A percentile compares a stretch with the other conserved stretches of the same genome.
These are phyloP conservation scores for Ensete ventricosum DNA, from an alignment of 176 grass and related monocot genomes.

Conservation along the genomic window DNA sequence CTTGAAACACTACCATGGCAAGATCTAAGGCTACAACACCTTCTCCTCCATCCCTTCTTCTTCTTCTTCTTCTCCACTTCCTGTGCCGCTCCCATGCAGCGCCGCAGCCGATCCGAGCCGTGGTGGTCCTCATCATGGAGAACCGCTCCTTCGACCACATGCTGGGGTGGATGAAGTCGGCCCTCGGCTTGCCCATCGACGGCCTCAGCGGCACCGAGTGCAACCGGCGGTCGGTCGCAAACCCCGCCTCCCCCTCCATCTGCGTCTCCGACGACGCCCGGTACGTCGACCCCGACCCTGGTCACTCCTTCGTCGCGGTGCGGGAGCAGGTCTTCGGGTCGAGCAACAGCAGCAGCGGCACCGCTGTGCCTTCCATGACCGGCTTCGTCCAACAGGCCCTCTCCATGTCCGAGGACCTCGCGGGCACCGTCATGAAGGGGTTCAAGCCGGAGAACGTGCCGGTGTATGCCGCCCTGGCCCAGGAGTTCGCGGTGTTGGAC, in stretches of 20 bases:
- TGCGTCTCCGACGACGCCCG: conserved; percentile 8
- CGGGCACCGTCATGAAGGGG: conserved; percentile 1
- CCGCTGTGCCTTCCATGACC: conserved; percentile 1
- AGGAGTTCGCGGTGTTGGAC: conserved; percentile 15
- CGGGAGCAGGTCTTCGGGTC: conserved; percentile 5
- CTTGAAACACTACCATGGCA: too few species aligned
- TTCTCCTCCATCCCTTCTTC: background rate
- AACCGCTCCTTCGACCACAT: conserved; percentile 21
- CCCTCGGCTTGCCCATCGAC: background rate
- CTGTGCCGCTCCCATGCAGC: background rate
- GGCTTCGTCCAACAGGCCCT: conserved; percentile 14
- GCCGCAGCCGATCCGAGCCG: background rate
- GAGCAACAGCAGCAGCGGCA: background rate
- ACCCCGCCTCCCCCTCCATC: background rate
- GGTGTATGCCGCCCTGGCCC: conserved; percentile 1
- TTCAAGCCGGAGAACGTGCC: background rate
- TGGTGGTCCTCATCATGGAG: conserved; percentile 12
- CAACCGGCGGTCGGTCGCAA: background rate
- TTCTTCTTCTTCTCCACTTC: background rate
- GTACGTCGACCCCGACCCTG: conserved; percentile 13
- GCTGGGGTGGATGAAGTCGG: conserved; percentile 12
- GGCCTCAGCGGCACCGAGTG: conserved; percentile 9
- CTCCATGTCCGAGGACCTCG: background rate
- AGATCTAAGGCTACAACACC: too few species aligned
- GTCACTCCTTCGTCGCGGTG: conserved; percentile 4